These are phyloP conservation scores for Irineochytrium annulatum DNA, from an alignment of 192 early-diverging fungal genomes.

Conservation along the genomic window DNA sequence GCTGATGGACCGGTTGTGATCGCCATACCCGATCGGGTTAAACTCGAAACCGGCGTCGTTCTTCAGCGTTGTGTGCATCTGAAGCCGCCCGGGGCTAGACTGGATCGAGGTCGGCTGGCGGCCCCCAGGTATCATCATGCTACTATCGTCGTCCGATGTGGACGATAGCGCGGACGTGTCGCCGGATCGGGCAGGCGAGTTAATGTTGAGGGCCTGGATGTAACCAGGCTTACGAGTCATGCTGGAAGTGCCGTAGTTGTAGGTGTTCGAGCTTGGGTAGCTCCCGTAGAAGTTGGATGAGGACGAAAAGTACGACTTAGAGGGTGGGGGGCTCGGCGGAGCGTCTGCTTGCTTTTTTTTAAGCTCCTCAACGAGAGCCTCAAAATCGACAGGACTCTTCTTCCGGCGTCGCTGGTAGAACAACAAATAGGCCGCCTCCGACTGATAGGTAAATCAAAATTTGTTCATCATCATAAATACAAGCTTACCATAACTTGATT, in stretches of 20 bases:
- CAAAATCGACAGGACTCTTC: conserved; percentile 7
- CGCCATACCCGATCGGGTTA: too few relatives aligned
- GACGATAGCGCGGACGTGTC: neutral
- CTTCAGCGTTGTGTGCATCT: too few relatives aligned
- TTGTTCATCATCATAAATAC: neutral
- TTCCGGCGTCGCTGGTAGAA: conserved; percentile 52
- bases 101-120: too few relatives aligned
- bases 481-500: conserved; percentile 29
- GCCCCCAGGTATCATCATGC: neutral
- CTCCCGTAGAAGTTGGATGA: neutral
- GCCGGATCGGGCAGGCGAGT: neutral
- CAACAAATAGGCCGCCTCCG: conserved; percentile 56
- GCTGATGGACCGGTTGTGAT: too few relatives aligned
- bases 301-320: neutral
- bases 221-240: neutral
- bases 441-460: conserved; percentile 27
- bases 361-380: conserved; percentile 7
- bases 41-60: too few relatives aligned
- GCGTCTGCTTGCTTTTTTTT: neutral
- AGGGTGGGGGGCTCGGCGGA: neutral
- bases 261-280: neutral
- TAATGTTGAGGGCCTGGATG: neutral
- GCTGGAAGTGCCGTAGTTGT: neutral
- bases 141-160: neutral
- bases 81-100: too few relatives aligned